Percentiles rank a stretch among this genome's conserved stretches.
Conservation (phyloP, 1,284 basidiomycete species). For the Irpex rosettiformis region DNA sequence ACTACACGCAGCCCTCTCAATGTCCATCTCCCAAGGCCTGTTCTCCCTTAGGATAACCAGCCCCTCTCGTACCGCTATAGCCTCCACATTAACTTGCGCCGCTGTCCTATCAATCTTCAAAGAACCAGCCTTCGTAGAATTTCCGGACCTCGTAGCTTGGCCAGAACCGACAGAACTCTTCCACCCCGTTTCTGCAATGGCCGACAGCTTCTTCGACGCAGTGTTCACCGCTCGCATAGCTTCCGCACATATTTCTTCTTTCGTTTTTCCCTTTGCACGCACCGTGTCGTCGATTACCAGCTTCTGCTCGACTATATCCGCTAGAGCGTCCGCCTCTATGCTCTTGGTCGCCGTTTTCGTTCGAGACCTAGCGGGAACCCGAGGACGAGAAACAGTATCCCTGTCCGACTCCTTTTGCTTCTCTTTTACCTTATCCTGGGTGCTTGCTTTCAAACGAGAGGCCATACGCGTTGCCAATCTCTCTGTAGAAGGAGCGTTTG, state of each 20-base stretch:
- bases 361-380: not conserved
- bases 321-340: not conserved
- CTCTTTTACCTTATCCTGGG: too few relatives aligned
- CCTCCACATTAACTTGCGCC: conserved; percentile 32
- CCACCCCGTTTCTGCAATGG: conserved; percentile 55
- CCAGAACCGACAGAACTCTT: conserved; percentile 28
- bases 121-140: conserved; percentile 20
- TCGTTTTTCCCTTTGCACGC: conserved; percentile 1
- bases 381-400: too few relatives aligned
- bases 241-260: conserved; percentile 24
- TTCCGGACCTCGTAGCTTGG: conserved; percentile 22
- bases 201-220: conserved; percentile 54
- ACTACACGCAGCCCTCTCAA: conserved; percentile 68
- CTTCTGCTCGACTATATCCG: not conserved
- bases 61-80: conserved; percentile 31
- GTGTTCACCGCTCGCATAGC: conserved; percentile 63
- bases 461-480: too few relatives aligned
- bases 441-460: too few relatives aligned
- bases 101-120: conserved; percentile 22
- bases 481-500: too few relatives aligned
- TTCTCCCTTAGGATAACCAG: conserved; percentile 44
- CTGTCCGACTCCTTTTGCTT: too few relatives aligned
- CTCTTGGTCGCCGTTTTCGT: not conserved
- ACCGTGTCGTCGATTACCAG: not conserved
- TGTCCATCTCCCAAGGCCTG: conserved; percentile 49